phyloP scores from a whole-genome alignment of 257 asterid genomes.

The Jacaranda copaia region DNA sequence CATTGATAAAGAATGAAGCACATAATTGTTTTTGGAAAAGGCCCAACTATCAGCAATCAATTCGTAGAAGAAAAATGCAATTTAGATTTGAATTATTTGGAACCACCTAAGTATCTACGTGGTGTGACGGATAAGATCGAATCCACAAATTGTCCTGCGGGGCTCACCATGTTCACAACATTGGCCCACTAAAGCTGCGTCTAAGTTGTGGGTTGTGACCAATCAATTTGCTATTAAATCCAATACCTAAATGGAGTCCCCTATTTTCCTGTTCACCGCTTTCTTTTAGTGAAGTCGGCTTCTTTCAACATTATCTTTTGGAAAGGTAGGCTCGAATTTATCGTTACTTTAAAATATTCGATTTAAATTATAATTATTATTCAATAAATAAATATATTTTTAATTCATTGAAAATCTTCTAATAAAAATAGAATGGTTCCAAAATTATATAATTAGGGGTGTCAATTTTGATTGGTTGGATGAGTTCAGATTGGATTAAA shows the following conservation, averaged over 20 bases:
- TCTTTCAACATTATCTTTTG: background rate
- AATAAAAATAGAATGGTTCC: too few species aligned
- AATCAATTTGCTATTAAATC: background rate
- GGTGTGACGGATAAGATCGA: background rate
- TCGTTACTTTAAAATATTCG: too few species aligned
- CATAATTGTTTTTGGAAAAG: too few species aligned
- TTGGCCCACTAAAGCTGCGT: slow-evolving; percentile 16
- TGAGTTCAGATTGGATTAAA: too few species aligned
- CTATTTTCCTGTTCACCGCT: background rate
- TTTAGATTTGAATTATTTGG: background rate
- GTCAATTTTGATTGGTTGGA: too few species aligned
- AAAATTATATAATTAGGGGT: too few species aligned
- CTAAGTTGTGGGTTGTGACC: slow-evolving; percentile 10
- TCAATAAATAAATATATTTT: too few species aligned
- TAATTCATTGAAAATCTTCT: too few species aligned
- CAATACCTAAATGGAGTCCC: background rate
- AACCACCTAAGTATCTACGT: background rate
- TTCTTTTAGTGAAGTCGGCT: background rate
- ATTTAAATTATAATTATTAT: too few species aligned
- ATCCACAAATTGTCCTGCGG: background rate
- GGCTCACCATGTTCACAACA: background rate
- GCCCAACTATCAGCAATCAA: too few species aligned
- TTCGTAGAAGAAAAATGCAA: background rate
- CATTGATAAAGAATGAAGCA: too few species aligned
- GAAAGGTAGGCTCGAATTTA: too few species aligned